Conservation (phyloP, 176 grass and related monocot species). For the Carex parvula region DNA sequence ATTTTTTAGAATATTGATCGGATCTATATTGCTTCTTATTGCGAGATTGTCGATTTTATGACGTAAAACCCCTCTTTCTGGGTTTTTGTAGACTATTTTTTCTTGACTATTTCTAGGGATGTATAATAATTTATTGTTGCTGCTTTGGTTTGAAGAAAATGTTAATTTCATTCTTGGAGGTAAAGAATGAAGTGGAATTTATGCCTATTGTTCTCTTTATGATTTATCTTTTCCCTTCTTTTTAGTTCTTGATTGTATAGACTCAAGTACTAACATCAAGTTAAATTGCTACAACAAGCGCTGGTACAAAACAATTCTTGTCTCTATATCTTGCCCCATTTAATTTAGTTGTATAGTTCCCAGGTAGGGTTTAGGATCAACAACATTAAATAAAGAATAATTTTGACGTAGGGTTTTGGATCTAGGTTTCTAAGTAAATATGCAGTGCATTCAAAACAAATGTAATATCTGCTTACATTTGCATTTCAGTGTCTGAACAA, state of each 20-base stretch:
- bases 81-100: slow-evolving; percentile 9
- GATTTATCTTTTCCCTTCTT: neutral
- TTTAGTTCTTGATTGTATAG: slow-evolving; percentile 10
- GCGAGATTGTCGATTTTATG: neutral
- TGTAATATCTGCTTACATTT: neutral
- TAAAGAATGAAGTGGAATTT: neutral
- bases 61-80: neutral
- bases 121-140: neutral
- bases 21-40: slow-evolving; percentile 10
- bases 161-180: neutral
- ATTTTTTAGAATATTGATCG: neutral
- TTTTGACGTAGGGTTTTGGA: neutral
- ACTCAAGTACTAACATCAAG: neutral
- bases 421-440: neutral
- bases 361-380: neutral
- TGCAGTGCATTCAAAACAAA: neutral
- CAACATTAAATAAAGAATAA: neutral
- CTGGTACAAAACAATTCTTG: neutral
- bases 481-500: slow-evolving; percentile 13
- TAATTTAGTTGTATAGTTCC: neutral
- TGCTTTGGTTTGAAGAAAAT: neutral
- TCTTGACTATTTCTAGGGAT: neutral
- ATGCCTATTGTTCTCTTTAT: neutral
- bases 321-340: neutral
- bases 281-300: neutral